Conservation (phyloP, 371 early-diverging fungal genomes). For the Choanephora cucurbitarum region DNA sequence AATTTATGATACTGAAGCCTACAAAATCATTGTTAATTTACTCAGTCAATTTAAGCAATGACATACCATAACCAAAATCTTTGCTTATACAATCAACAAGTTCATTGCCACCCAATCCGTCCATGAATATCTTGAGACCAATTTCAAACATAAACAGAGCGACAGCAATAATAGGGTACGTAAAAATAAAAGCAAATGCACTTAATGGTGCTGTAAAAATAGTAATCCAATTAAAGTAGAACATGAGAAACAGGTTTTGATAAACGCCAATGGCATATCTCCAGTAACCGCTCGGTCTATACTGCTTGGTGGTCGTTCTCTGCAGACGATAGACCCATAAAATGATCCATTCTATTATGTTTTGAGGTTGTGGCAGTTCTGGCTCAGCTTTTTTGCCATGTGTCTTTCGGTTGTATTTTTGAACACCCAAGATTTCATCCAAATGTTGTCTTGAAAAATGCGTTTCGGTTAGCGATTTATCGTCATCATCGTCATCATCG, state of each 20-base stretch:
- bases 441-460: slow-evolving; percentile 7
- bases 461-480: not conserved
- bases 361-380: not conserved
- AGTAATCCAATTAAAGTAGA: slow-evolving; percentile 39
- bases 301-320: not conserved
- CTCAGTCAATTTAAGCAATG: not conserved
- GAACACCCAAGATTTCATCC: not conserved
- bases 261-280: slow-evolving; percentile 26
- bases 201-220: slow-evolving; percentile 35
- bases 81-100: slow-evolving; percentile 22
- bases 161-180: slow-evolving; percentile 26
- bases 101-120: slow-evolving; percentile 27
- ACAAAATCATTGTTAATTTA: not conserved
- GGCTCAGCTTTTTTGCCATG: not conserved
- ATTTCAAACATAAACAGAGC: slow-evolving; percentile 29
- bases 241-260: slow-evolving; percentile 32
- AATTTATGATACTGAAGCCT: slow-evolving; percentile 40
- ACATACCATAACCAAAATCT: slow-evolving; percentile 22
- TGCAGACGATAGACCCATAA: slow-evolving; percentile 5
- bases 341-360: slow-evolving; percentile 10
- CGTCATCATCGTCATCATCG: slow-evolving; percentile 1
- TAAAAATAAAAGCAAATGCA: slow-evolving; percentile 24
- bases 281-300: slow-evolving; percentile 28
- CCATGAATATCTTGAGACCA: slow-evolving; percentile 35
- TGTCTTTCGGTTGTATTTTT: slow-evolving; percentile 1